Evolutionary conservation across 306 rosid genomes (phyloP).

Genomic region (Castanopsis chinensis): DNA sequence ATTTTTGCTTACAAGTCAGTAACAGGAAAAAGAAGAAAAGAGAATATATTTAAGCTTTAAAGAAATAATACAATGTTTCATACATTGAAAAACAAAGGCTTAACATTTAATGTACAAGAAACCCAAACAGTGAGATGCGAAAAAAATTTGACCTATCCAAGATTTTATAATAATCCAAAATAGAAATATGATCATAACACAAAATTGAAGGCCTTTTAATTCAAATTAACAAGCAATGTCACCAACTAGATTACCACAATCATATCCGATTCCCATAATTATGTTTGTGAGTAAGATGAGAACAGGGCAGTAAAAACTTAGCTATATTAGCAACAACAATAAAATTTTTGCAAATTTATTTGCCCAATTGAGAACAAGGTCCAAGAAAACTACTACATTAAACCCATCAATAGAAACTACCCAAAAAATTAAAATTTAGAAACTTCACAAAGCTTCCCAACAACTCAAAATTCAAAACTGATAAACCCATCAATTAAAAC

Average conservation of each 20-base stretch:
- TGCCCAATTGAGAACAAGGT: too few species aligned
- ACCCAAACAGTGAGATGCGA: neutral
- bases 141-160: neutral
- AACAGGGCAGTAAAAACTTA: too few species aligned
- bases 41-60: neutral
- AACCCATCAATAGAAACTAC: too few species aligned
- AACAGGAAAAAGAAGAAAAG: neutral
- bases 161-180: neutral
- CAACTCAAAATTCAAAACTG: neutral
- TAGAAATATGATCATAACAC: neutral
- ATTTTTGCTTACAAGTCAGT: neutral
- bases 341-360: too few species aligned
- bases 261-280: neutral
- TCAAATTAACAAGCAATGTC: neutral
- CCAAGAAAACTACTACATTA: too few species aligned
- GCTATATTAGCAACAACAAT: too few species aligned
- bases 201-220: neutral
- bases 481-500: neutral
- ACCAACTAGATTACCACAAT: neutral
- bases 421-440: too few species aligned
- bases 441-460: too few species aligned
- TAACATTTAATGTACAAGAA: neutral
- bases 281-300: neutral
- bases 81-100: neutral
- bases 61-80: neutral